Conservation (phyloP, 2,329 filamentous ascomycete species). For the Hypoxylon sp. region DNA sequence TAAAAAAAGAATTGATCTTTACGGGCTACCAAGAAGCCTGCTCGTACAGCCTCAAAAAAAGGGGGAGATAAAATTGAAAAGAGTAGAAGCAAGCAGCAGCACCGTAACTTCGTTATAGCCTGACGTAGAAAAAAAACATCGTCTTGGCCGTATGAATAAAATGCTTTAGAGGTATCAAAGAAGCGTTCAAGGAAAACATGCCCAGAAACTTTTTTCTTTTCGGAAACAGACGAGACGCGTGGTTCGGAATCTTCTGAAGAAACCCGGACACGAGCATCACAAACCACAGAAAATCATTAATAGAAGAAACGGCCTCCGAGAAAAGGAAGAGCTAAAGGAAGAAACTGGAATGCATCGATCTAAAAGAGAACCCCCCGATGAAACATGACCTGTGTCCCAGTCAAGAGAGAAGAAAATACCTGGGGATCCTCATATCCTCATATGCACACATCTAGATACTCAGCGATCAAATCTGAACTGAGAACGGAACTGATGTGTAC, state of each 20-base stretch:
- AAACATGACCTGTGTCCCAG: conserved; percentile 26
- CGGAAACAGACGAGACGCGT: conserved; percentile 39
- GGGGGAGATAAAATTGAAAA: conserved; percentile 20
- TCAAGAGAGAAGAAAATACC: conserved; percentile 25
- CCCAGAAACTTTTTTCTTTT: conserved; percentile 44
- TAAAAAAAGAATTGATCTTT: conserved; percentile 15
- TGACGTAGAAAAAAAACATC: conserved; percentile 36
- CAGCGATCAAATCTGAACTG: conserved; percentile 23
- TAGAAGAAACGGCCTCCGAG: conserved; percentile 36
- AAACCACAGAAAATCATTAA: conserved; percentile 31
- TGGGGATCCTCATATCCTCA: conserved; percentile 6
- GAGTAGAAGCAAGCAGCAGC: conserved; percentile 17
- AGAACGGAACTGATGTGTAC: conserved; percentile 18
- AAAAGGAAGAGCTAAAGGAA: conserved; percentile 39
- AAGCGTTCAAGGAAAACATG: conserved; percentile 44
- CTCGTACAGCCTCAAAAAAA: conserved; percentile 26
- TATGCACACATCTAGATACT: conserved; percentile 20
- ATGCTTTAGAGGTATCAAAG: conserved; percentile 48
- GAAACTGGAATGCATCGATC: conserved; percentile 37
- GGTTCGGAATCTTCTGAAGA: conserved; percentile 29
- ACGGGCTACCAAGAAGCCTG: conserved; percentile 33
- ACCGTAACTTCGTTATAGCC: conserved; percentile 44
- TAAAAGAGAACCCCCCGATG: conserved; percentile 27
- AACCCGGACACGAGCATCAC: conserved; percentile 41
- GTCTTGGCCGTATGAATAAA: conserved; percentile 44